A percentile compares a stretch with the other conserved stretches of the same genome.
phyloP scores from a whole-genome alignment of 2,329 filamentous ascomycete genomes.

The Trichoderma endophyticum region DNA sequence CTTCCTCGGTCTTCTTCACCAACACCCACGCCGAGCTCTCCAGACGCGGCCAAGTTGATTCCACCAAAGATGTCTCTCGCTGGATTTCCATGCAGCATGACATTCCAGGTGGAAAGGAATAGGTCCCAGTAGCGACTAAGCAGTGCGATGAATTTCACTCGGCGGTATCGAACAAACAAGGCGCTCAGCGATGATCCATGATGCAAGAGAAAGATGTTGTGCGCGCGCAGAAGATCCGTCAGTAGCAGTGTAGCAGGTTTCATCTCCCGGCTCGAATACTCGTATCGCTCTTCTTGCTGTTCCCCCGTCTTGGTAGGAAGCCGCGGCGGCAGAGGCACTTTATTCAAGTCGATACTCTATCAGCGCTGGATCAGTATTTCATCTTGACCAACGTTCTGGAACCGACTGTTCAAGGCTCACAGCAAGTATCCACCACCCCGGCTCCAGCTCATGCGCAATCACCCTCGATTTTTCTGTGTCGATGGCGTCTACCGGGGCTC shows the following conservation, averaged over 20 bases:
- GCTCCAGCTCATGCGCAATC: conserved; percentile 80
- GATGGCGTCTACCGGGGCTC: conserved; percentile 73
- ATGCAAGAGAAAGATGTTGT: conserved; percentile 82
- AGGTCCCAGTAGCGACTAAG: conserved; percentile 79
- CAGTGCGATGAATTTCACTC: conserved; percentile 67
- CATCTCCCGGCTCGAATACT: conserved; percentile 89
- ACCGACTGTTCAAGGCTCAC: conserved; percentile 49
- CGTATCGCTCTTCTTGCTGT: conserved; percentile 48
- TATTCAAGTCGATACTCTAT: conserved; percentile 69
- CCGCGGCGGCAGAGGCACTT: conserved; percentile 59
- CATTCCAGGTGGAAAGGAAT: conserved; percentile 73
- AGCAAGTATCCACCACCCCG: conserved; percentile 92
- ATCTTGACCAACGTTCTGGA: background rate
- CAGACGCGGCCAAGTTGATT: conserved; percentile 83
- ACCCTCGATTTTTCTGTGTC: conserved; percentile 89
- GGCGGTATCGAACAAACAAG: conserved; percentile 61
- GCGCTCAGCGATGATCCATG: conserved; percentile 72
- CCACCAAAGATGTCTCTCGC: conserved; percentile 74
- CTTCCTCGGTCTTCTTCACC: conserved; percentile 95
- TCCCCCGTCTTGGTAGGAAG: conserved; percentile 41
- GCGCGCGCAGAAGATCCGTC: conserved; percentile 77
- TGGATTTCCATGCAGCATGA: conserved; percentile 87
- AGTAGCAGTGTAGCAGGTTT: conserved; percentile 76
- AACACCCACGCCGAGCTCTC: conserved; percentile 89
- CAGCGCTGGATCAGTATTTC: conserved; percentile 1